Evolutionary conservation across 78 protist genomes (phyloP).

Genomic region (Bodo saltans): DNA sequence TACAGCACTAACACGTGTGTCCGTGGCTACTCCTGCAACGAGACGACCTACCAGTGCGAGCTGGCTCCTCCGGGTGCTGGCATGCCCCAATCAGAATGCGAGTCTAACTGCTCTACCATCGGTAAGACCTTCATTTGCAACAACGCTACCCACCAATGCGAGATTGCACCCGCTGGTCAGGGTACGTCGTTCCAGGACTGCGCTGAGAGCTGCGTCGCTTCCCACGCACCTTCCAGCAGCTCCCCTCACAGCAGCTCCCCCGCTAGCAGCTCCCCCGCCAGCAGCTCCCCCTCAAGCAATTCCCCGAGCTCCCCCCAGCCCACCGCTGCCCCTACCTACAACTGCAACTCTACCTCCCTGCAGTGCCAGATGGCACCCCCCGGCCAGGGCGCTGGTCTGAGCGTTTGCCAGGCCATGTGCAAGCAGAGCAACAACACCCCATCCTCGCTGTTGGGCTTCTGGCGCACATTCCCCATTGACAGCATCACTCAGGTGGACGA

Average conservation of each 20-base stretch:
- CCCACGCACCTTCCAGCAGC: background rate
- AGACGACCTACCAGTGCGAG: slow-evolving; percentile 13
- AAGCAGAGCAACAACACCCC: background rate
- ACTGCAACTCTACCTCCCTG: background rate
- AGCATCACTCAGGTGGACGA: background rate
- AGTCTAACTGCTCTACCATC: background rate
- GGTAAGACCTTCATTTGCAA: background rate
- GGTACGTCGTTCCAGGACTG: slow-evolving; percentile 1
- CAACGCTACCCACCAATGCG: background rate
- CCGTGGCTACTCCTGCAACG: slow-evolving; percentile 3
- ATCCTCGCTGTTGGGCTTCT: background rate
- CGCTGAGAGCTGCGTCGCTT: background rate
- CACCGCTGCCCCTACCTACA: slow-evolving; percentile 9
- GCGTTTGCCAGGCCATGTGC: background rate
- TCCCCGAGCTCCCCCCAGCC: slow-evolving; percentile 4
- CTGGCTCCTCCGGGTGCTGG: background rate
- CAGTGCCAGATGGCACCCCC: slow-evolving; percentile 10
- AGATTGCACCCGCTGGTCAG: background rate
- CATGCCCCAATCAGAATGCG: background rate
- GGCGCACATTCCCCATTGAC: background rate
- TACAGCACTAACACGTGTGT: slow-evolving; percentile 7
- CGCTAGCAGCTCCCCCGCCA: background rate
- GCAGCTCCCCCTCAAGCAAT: background rate
- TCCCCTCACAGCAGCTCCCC: background rate
- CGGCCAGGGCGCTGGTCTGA: background rate